phyloP scores from a whole-genome alignment of 495 filamentous ascomycete genomes.

The Penicillium angulare region DNA sequence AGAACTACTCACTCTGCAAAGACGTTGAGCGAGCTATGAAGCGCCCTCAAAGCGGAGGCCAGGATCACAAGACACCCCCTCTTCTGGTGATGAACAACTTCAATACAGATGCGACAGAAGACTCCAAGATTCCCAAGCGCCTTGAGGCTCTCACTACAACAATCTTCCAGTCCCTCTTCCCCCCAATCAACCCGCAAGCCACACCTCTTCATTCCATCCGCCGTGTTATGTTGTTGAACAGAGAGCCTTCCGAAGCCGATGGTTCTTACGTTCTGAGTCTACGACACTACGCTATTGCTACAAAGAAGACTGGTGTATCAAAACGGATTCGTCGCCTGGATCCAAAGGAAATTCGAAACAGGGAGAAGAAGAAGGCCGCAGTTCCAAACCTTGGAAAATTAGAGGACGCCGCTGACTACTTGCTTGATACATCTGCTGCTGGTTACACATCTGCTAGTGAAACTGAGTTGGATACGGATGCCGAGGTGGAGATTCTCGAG shows the following conservation, averaged over 20 bases:
- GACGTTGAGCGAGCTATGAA: slow-evolving; percentile 80
- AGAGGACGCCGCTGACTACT: slow-evolving; percentile 92
- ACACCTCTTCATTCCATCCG: slow-evolving; percentile 86
- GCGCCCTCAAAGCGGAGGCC: slow-evolving; percentile 74
- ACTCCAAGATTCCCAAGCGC: slow-evolving; percentile 71
- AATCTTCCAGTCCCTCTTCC: slow-evolving; percentile 94
- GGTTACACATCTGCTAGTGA: slow-evolving; percentile 93
- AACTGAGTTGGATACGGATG: slow-evolving; percentile 89
- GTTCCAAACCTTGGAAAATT: slow-evolving; percentile 88
- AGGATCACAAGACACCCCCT: slow-evolving; percentile 79
- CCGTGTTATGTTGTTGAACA: slow-evolving; percentile 85
- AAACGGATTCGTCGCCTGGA: slow-evolving; percentile 79
- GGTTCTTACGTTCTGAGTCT: slow-evolving; percentile 83
- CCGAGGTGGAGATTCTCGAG: slow-evolving; percentile 88
- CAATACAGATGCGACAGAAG: slow-evolving; percentile 54
- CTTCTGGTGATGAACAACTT: slow-evolving; percentile 99
- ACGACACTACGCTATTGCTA: slow-evolving; percentile 92
- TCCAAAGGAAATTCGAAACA: slow-evolving; percentile 72
- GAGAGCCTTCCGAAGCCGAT: slow-evolving; percentile 60
- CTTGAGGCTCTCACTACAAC: slow-evolving; percentile 92
- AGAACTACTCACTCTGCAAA: slow-evolving; percentile 91
- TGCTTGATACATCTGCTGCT: slow-evolving; percentile 78
- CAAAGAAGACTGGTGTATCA: slow-evolving; percentile 79
- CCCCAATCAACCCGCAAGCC: slow-evolving; percentile 88
- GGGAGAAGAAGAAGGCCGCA: slow-evolving; percentile 61